Evolutionary conservation across 192 early-diverging fungal species (phyloP), one percentile per base, ranked within the genome.

Genomic region (Coemansia asiatica): DNA sequence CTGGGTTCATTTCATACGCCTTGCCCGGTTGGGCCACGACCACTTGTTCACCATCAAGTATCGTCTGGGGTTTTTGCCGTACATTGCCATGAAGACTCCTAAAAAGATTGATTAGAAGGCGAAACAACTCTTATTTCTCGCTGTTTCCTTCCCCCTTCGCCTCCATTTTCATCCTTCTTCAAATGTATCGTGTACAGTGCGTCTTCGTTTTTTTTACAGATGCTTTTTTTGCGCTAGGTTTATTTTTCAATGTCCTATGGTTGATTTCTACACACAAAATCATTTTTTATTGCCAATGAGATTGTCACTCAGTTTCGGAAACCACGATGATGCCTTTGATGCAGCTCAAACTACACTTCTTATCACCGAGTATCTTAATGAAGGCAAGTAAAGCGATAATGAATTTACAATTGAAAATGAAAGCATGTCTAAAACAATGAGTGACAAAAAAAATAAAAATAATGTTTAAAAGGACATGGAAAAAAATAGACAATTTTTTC

Each of bases 1-100:
- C 21, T 79, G 70, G 54, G 76, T 70, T 23, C 79, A 82, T 48
- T 61, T 79, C 63, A 48, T 80, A 18, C 69, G 71, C 48, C 40
- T 84, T 22, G 72, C 77, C 46, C 65, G 60, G 22, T 63, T 76
- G 29, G 69, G 68, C 33, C 68, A 82, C 23, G 69, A 72, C 67
- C 68, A 71, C 53, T 51, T 78, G 53, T 77, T 69, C 55, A 63
- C 64, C 12, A 46, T 78, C 40, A 47, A 51, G n/a, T 67, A 77
- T 61, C 61, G 46, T 22, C 33, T 68, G 23, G 72, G 75, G 33
- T 13, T 75, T 8, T 31, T 83, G 29, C 81, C 81, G 8, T 60
- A 78, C 21, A 57, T 83, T 26, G 63, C 44, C 15, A 25, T 71
- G 46, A 27, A 36, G 26, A 35, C 61, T 21, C 71, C 76, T 23